Evolutionary conservation across 768 basidiomycete species (phyloP), one percentile per base, ranked within the genome.

Genomic region (Mrakia gelida): DNA sequence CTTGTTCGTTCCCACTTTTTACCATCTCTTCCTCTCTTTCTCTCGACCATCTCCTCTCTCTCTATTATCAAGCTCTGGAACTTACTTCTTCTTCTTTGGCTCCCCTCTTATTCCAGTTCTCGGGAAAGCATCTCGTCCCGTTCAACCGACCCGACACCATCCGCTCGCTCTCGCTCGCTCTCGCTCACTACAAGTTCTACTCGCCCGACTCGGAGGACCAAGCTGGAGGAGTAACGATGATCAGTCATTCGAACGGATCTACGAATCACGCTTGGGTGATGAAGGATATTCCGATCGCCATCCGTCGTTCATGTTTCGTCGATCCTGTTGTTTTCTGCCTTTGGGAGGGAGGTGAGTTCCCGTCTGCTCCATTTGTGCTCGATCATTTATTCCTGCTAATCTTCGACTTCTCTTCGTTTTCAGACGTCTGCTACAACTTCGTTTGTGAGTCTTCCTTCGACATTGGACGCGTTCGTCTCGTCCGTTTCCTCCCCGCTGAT

Each of bases 341-440:
- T 10, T 98, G 94, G 94, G 95, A 97, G 88, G 94, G 94, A 79
- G 91, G 92, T 91, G 81, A 78, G 88, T n/a, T 87, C 13, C 54
- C 28, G 2, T 45, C 11, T 43, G n/a, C 11, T 45, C 11, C 45
- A 1, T 15, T 2, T n/a, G n/a, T n/a, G n/a, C n/a, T n/a, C n/a
- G n/a, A n/a, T n/a, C n/a, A n/a, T n/a, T n/a, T n/a, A n/a, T n/a
- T n/a, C n/a, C n/a, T n/a, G 45, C 11, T 45, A 10, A 45, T 10
- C n/a, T n/a, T n/a, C n/a, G 9, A 15, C 26, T 30, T 65, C 34
- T 43, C n/a, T 41, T 77, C 61, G 49, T 38, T n/a, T 75, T 75
- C 81, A 92, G 93, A 94, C 84, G 89, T 95, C 38, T 95, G 94
- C 83, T 92, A 92, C 85, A 94, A 94, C 82, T 96, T 96, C 85